Conservation (phyloP, 345 rosid genomes). For the Linum lewisii region DNA sequence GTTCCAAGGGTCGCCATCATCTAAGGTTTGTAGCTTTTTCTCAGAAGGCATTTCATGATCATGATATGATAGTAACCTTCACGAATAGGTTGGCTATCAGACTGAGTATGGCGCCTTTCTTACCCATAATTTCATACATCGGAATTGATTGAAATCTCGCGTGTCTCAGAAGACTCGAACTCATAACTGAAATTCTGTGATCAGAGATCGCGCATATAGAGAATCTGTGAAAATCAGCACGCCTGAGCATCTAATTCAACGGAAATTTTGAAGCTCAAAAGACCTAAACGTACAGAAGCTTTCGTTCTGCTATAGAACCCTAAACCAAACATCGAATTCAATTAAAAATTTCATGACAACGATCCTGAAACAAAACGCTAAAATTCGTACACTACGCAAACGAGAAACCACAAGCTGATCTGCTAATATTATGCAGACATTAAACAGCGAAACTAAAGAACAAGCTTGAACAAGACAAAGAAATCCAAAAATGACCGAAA, state of each 20-base stretch:
- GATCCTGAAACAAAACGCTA: too few relatives aligned
- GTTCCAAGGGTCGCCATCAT: too few relatives aligned
- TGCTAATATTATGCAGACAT: neutral
- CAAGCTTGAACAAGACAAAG: neutral
- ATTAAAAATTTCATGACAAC: neutral
- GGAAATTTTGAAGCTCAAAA: neutral
- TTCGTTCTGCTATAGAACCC: neutral
- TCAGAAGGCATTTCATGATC: neutral
- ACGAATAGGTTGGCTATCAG: neutral
- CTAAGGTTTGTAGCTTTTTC: too few relatives aligned
- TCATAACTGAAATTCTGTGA: neutral
- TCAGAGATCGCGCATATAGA: too few relatives aligned
- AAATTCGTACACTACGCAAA: neutral
- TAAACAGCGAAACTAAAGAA: neutral
- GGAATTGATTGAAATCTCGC: neutral
- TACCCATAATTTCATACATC: neutral
- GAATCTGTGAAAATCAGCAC: too few relatives aligned
- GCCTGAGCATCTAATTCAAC: too few relatives aligned
- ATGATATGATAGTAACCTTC: neutral
- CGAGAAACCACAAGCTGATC: conserved; percentile 6
- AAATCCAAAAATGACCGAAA: neutral
- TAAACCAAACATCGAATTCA: neutral
- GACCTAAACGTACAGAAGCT: neutral
- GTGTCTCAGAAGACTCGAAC: neutral
- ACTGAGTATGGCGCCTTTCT: neutral